A percentile compares a stretch with the other conserved stretches of the same genome.
Conservation (phyloP, 805 yeast genomes). For the Alloascoidea hylecoeti region DNA sequence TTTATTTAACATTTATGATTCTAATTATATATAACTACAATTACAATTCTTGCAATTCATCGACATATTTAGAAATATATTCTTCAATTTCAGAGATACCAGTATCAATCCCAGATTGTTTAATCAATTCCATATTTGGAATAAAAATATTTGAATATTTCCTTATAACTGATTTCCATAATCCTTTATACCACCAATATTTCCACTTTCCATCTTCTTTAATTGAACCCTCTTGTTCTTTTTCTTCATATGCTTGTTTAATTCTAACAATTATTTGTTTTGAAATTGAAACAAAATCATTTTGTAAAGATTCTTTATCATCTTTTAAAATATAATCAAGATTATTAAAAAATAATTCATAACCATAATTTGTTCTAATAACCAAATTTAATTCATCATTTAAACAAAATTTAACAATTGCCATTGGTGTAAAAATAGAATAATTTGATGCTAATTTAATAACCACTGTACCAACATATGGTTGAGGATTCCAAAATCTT, state of each 20-base stretch:
- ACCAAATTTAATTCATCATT: slow-evolving; percentile 18
- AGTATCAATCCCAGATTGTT: not conserved
- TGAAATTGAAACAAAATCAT: slow-evolving; percentile 2
- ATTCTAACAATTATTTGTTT: not conserved
- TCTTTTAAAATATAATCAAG: slow-evolving; percentile 12
- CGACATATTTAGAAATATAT: not conserved
- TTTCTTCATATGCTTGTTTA: not conserved
- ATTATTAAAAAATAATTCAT: slow-evolving; percentile 26
- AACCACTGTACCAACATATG: slow-evolving; percentile 49
- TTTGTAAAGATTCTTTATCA: not conserved
- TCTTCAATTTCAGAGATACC: not conserved
- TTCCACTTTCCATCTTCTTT: slow-evolving; percentile 21
- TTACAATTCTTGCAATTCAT: not conserved
- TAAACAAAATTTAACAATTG: slow-evolving; percentile 30
- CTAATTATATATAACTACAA: too few relatives aligned
- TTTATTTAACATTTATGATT: too few relatives aligned
- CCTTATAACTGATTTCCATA: slow-evolving; percentile 24
- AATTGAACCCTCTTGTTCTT: slow-evolving; percentile 1
- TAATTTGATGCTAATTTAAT: slow-evolving; percentile 34
- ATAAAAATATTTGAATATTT: slow-evolving; percentile 20
- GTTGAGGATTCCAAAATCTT: slow-evolving; percentile 50
- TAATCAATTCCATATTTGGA: not conserved
- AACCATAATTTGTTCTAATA: slow-evolving; percentile 28
- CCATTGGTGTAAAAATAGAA: slow-evolving; percentile 24
- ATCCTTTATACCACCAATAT: slow-evolving; percentile 21